Conservation (phyloP, 73 alveolate genomes). For the Symbiodinium pilosum region DNA sequence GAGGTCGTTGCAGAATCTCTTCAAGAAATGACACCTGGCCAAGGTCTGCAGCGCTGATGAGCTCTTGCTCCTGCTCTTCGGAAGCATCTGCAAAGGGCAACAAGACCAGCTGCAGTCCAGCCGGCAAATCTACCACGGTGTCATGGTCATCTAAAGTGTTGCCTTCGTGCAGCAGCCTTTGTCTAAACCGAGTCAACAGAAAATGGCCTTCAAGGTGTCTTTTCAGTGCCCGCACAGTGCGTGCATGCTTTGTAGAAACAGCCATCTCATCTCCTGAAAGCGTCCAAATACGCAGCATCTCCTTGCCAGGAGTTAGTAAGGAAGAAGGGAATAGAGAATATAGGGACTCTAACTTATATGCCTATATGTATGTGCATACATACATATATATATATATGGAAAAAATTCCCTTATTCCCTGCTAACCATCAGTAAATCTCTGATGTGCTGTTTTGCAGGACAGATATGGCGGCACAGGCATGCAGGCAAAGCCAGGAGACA, state of each 20-base stretch:
- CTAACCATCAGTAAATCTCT: no score
- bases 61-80: conserved; percentile 1
- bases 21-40: not conserved
- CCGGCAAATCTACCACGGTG: not conserved
- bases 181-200: not conserved
- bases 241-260: not conserved
- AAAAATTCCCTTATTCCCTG: no score
- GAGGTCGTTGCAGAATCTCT: not conserved
- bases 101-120: not conserved
- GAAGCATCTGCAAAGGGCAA: not conserved
- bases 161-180: not conserved
- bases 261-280: not conserved
- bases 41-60: not conserved
- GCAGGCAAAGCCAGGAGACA: no score
- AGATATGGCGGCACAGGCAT: no score
- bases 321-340: no score
- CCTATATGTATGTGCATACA: no score
- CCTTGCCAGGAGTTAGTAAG: no score
- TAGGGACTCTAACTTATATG: no score
- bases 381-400: no score
- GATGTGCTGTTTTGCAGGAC: no score
- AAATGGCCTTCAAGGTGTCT: not conserved
- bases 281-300: not conserved
- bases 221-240: not conserved
- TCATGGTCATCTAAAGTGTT: not conserved